A percentile compares a stretch with the other conserved stretches of the same genome.
Evolutionary conservation across 1,284 basidiomycete species (phyloP).

Genomic region (Salmacisia buchloeana): DNA sequence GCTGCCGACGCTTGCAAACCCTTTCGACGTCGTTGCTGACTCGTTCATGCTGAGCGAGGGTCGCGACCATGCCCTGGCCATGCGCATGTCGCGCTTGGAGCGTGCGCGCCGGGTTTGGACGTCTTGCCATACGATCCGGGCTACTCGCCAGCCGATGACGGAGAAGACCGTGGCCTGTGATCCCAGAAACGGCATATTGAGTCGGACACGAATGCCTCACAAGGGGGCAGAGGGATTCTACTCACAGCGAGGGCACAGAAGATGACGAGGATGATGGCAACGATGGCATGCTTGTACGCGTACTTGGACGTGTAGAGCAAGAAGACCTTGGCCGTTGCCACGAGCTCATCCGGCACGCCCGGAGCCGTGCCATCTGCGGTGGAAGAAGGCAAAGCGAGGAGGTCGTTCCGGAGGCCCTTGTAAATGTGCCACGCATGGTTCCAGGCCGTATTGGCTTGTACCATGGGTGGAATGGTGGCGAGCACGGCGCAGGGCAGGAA

Average conservation of each 20-base stretch:
- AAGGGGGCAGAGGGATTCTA: no score
- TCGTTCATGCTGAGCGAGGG: background rate
- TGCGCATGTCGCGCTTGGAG: background rate
- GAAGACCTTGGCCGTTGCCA: background rate
- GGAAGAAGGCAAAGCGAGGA: background rate
- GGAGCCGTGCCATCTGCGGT: background rate
- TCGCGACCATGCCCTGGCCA: background rate
- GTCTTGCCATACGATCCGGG: background rate
- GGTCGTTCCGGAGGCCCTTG: background rate
- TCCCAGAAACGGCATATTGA: no score
- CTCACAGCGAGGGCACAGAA: background rate
- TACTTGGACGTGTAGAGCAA: background rate
- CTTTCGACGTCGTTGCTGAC: background rate
- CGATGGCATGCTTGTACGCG: slow-evolving; percentile 5
- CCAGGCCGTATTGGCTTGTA: background rate
- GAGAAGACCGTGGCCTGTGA: background rate
- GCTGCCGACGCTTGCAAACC: background rate
- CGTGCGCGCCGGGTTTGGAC: background rate
- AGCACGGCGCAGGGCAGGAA: background rate
- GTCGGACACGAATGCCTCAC: no score
- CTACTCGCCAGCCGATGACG: background rate
- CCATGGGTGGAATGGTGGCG: background rate
- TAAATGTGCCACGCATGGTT: background rate
- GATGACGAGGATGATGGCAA: slow-evolving; percentile 7
- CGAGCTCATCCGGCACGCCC: no score